Evolutionary conservation across 371 early-diverging fungal genomes (phyloP), one percentile per base, ranked within the genome.

Genomic region (Catenaria anguillulae): DNA sequence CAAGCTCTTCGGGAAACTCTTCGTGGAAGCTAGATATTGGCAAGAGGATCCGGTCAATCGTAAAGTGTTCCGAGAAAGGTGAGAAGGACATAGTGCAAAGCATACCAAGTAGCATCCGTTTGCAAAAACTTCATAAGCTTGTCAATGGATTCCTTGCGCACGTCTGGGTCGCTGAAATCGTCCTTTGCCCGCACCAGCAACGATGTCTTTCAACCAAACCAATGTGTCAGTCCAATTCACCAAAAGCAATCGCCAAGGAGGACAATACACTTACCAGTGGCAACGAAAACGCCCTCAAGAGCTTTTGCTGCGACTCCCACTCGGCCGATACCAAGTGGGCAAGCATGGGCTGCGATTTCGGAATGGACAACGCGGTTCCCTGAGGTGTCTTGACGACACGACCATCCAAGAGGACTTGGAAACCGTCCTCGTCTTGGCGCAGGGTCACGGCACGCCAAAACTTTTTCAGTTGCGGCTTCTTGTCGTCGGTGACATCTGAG

Each of bases 281-380:
- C 36, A 96, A 76, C 10, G 93, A 81, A 65, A 90, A 89, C 3
- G 86, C 74, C 69, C 89, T 90, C 33, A 92, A 67, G 40, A 82
- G 67, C 54, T 80, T 76, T 12, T 50, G 12, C 52, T 50, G 52
- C 29, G 29, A 6, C 52, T 50, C 52, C 97, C 97, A 96, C 71
- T 96, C 97, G 26, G 82, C 90, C 13, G 92, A 92, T 43, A 90
- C 79, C 64, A 93, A 74, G 54, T 81, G 67, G 21, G 92, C 97
- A 40, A 92, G 69, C n/a, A 73, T 62, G 36, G 71, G 73, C 64
- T 84, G 80, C 4, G 73, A 62, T 23, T 55, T 55, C 17, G 84
- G 78, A 29, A 96, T 73, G 10, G 69, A 67, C 58, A 93, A 68
- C 54, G 73, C 75, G 54, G 80, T 72, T 52, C 90, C 89, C 35